Conservation (phyloP, 805 yeast genomes). For the Starmerella sp. region DNA sequence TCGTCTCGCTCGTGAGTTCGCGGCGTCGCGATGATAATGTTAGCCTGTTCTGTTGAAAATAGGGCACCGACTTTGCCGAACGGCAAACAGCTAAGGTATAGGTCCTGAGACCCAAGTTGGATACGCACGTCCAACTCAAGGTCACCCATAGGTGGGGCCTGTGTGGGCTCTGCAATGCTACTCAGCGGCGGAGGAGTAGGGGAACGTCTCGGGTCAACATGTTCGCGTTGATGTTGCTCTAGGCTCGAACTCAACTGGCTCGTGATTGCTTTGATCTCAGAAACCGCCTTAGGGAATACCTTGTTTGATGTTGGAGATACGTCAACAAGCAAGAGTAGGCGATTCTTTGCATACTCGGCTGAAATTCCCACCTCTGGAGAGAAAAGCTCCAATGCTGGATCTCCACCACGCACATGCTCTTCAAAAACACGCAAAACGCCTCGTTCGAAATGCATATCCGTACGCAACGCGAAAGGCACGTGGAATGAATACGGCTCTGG, state of each 20-base stretch:
- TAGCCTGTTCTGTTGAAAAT: slow-evolving; percentile 60
- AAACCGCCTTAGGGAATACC: slow-evolving; percentile 54
- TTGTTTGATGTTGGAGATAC: slow-evolving; percentile 64
- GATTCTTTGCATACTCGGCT: slow-evolving; percentile 35
- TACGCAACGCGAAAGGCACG: slow-evolving; percentile 10
- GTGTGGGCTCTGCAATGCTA: not conserved
- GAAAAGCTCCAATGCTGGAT: slow-evolving; percentile 40
- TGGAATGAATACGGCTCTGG: not conserved
- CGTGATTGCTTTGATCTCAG: slow-evolving; percentile 35
- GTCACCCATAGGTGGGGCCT: not conserved
- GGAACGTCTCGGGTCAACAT: not conserved
- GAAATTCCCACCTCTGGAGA: slow-evolving; percentile 64
- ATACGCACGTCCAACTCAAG: slow-evolving; percentile 26
- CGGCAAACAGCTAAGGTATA: slow-evolving; percentile 83
- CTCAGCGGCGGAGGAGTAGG: not conserved
- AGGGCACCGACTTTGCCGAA: slow-evolving; percentile 85
- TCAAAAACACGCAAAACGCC: slow-evolving; percentile 19
- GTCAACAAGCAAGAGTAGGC: slow-evolving; percentile 38
- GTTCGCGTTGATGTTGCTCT: not conserved
- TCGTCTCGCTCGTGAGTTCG: slow-evolving; percentile 8
- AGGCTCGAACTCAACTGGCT: slow-evolving; percentile 36
- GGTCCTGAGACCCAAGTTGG: slow-evolving; percentile 57
- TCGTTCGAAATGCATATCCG: slow-evolving; percentile 16
- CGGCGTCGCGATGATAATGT: slow-evolving; percentile 39
- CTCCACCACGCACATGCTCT: slow-evolving; percentile 18